Conservation (phyloP, 1,284 basidiomycete species). For the Cystobasidiaceae sp. region DNA sequence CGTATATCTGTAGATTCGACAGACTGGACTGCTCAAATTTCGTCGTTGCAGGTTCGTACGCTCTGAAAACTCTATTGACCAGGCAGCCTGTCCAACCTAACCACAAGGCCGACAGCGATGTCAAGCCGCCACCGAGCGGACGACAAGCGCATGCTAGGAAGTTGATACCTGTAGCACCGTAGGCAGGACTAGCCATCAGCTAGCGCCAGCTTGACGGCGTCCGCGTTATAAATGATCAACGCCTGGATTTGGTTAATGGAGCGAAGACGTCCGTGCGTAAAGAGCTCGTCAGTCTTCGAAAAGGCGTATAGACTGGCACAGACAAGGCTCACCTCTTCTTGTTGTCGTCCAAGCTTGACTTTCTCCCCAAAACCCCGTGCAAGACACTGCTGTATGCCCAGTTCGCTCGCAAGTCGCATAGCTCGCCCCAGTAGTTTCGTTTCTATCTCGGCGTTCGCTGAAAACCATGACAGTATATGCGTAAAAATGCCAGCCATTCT, state of each 20-base stretch:
- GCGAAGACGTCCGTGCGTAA: not conserved
- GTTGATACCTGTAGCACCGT: too few relatives aligned
- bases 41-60: too few relatives aligned
- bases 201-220: slow-evolving; percentile 16
- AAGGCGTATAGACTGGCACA: not conserved
- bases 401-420: slow-evolving; percentile 30
- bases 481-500: slow-evolving; percentile 49
- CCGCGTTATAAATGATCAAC: slow-evolving; percentile 26
- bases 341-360: not conserved
- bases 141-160: too few relatives aligned
- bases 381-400: not conserved
- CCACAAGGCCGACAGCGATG: too few relatives aligned
- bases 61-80: too few relatives aligned
- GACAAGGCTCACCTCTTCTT: slow-evolving; percentile 5
- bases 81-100: too few relatives aligned
- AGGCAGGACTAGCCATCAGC: too few relatives aligned
- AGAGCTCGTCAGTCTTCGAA: not conserved
- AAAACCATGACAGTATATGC: slow-evolving; percentile 48
- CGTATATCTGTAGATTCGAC: too few relatives aligned
- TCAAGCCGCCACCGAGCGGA: too few relatives aligned
- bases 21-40: too few relatives aligned
- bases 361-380: slow-evolving; percentile 6
- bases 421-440: slow-evolving; percentile 37
- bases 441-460: slow-evolving; percentile 51
- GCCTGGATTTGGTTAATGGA: not conserved